These are phyloP conservation scores for Obba rivulosa DNA, from an alignment of 768 basidiomycete species.

Conservation along the genomic window DNA sequence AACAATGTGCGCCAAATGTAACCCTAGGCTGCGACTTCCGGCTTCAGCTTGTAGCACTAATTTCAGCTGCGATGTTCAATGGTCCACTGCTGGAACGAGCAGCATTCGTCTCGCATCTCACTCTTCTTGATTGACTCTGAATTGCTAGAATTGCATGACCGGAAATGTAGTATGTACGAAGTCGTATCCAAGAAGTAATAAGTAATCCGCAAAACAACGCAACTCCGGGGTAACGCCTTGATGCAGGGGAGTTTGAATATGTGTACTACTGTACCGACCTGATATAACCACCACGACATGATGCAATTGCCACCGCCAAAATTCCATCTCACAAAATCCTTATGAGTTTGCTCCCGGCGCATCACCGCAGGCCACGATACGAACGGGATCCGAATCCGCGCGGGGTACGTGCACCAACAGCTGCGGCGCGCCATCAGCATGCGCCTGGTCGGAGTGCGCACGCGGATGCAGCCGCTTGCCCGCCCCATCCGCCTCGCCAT, in stretches of 20 bases:
- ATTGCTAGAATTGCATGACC: no score
- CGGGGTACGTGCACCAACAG: constrained; percentile 6
- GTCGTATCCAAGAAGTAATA: not conserved
- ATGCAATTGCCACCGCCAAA: not conserved
- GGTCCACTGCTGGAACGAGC: no score
- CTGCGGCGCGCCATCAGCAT: not conserved
- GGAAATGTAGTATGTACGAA: not conserved
- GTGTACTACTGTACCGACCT: not conserved
- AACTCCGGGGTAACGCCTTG: not conserved
- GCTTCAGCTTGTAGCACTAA: no score
- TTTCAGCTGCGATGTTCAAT: no score
- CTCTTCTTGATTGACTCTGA: no score
- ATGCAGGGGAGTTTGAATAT: not conserved
- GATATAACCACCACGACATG: not conserved
- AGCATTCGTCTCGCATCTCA: no score
- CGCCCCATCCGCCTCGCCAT: not conserved
- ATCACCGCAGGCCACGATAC: constrained; percentile 4
- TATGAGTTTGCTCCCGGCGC: not conserved
- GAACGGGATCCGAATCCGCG: constrained; percentile 16
- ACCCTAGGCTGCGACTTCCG: no score
- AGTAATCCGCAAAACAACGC: not conserved
- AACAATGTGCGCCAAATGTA: no score
- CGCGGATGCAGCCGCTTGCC: not conserved
- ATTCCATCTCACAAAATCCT: not conserved
- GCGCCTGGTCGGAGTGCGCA: constrained; percentile 1